phyloP scores from a whole-genome alignment of 2,329 filamentous ascomycete species.

The Alternaria sp. region DNA sequence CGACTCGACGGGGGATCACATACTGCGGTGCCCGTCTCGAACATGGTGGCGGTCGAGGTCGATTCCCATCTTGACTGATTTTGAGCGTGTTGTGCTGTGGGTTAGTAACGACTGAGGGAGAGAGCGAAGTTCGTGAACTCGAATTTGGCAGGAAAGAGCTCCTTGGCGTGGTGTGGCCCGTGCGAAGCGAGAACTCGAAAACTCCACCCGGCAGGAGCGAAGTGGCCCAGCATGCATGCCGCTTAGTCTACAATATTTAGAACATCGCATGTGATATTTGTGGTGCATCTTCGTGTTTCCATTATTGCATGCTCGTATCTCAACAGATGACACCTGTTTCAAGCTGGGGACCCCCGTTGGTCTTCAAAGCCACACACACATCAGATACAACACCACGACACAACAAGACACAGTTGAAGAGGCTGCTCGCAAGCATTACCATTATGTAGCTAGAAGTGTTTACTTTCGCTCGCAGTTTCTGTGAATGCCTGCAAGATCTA shows the following conservation, averaged over 20 bases:
- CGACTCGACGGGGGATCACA: conserved; percentile 52
- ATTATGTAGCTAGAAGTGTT: conserved; percentile 45
- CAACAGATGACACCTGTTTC: background rate
- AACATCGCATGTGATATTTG: background rate
- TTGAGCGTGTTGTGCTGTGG: conserved; percentile 44
- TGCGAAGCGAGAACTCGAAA: conserved; percentile 12
- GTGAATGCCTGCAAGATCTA: conserved; percentile 36
- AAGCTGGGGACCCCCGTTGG: background rate
- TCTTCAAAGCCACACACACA: background rate
- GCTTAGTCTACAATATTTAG: background rate
- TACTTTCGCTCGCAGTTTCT: conserved; percentile 27
- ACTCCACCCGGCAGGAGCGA: conserved; percentile 9
- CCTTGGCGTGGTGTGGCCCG: conserved; percentile 20
- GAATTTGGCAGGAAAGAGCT: conserved; percentile 27
- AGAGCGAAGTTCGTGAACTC: conserved; percentile 19
- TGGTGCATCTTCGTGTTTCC: background rate
- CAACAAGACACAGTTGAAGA: background rate
- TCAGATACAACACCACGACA: background rate
- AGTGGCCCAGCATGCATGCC: background rate
- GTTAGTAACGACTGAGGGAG: conserved; percentile 36
- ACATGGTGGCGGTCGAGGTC: conserved; percentile 68
- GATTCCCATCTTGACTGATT: conserved; percentile 52
- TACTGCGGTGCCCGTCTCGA: conserved; percentile 73
- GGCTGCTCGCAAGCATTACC: conserved; percentile 35
- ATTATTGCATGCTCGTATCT: background rate